These are phyloP conservation scores for Suillus cothurnatus DNA, from an alignment of 768 basidiomycete species.

Conservation along the genomic window DNA sequence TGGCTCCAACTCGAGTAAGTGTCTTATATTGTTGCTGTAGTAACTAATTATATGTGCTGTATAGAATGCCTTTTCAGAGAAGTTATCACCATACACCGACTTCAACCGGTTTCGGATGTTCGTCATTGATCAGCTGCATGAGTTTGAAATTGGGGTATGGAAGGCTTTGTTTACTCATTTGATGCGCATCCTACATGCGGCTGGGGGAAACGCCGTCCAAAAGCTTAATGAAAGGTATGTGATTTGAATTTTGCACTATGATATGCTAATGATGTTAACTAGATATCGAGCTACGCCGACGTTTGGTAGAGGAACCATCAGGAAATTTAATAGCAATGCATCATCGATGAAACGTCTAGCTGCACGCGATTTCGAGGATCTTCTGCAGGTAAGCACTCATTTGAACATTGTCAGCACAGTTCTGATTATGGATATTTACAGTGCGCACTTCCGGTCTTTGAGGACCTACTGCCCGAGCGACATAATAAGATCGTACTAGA, in stretches of 20 bases:
- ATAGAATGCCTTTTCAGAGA: constrained; percentile 31
- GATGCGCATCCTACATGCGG: constrained; percentile 17
- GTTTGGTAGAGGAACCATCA: constrained; percentile 34
- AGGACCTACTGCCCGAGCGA: background rate
- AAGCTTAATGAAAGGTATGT: constrained; percentile 18
- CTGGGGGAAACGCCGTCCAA: constrained; percentile 2
- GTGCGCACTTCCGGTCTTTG: background rate
- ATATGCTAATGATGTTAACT: too few species aligned
- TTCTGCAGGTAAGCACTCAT: constrained; percentile 25
- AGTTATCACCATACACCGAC: constrained; percentile 10
- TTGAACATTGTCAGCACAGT: background rate
- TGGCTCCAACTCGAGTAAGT: too few species aligned
- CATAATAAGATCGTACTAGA: background rate
- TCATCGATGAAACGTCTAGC: constrained; percentile 36
- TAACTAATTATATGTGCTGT: background rate
- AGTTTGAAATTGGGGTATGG: constrained; percentile 20
- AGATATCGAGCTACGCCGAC: constrained; percentile 32
- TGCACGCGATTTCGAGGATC: constrained; percentile 39
- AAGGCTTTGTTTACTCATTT: constrained; percentile 18
- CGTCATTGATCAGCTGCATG: constrained; percentile 18
- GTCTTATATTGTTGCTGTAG: too few species aligned
- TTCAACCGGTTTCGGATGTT: constrained; percentile 16
- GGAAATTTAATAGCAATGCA: constrained; percentile 30
- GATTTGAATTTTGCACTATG: background rate
- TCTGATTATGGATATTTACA: background rate